Base-by-base conservation (phyloP, 441 rosid species). In the Bruguiera hainesii region DNA sequence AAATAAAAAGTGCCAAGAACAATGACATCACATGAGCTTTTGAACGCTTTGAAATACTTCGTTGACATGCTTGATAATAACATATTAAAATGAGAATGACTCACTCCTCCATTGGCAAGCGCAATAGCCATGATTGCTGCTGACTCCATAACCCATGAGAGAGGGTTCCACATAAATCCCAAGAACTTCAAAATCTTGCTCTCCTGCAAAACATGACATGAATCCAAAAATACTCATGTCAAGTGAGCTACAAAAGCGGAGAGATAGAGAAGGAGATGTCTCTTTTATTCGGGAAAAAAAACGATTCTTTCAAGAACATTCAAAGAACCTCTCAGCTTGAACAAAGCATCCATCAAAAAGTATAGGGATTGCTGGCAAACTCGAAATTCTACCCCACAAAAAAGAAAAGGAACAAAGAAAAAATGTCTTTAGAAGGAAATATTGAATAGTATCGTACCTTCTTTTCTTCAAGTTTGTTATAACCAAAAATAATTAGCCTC, bases 401-500 rank as follows among this genome's bases (percentile, higher is more conserved):
- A 64, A 16, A 7, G 3, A 33, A 33, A 5, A 5, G 16, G 26
- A 49, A 64, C 8, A 7, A 29, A 33, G 6, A 5, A 31, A 31
- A 31, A 31, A 31, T 31, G 9, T 33, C 37, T 6, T 33, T 33
- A 61, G 5, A 3, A 55, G 29, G 62, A 26, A 63, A 63, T 16
- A 25, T 10, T 25, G 13, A n/a, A 63, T 30, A 55, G 25, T n/a
- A 55, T 21, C 37, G 8, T 42, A 84, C 91, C 95, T 84, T 79
- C 74, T 89, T 89, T 77, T 89, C 92, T 69, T 89, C 85, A 10
- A 89, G 87, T 70, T 83, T 89, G 88, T 89, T 89, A 42, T 85
- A 85, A 28, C 87, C 95, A 76, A 87, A 89, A 63, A 83, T 80
- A 35, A 78, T 75, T 21, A 86, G 87, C 77, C 96, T 80, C 53